Evolutionary conservation across 495 filamentous ascomycete species (phyloP).

Genomic region (Staphylotrichum tortipilum): DNA sequence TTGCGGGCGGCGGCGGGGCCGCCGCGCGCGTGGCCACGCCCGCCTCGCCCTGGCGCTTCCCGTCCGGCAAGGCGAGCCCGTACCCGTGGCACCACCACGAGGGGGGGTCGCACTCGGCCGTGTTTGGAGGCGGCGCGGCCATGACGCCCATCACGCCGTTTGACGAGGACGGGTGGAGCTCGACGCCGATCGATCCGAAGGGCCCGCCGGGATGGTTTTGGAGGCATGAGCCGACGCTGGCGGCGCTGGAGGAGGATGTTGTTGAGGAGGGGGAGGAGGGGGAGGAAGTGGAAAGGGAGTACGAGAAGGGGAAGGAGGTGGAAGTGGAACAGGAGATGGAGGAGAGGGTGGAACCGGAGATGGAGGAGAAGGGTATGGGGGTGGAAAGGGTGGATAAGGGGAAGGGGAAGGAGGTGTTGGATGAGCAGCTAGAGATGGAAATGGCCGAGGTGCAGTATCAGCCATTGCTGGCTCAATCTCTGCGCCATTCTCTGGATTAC

Average conservation of each 20-base stretch:
- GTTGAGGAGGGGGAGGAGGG: conserved; percentile 11
- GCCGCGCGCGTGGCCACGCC: conserved; percentile 14
- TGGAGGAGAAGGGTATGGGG: too few relatives aligned
- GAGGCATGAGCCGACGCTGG: conserved; percentile 13
- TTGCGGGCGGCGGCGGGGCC: too few relatives aligned
- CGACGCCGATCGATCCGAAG: conserved; percentile 12
- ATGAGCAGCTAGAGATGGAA: too few relatives aligned
- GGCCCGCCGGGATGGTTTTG: conserved; percentile 12
- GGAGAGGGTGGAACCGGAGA: too few relatives aligned
- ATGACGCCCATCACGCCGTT: conserved; percentile 28
- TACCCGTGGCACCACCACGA: conserved; percentile 12
- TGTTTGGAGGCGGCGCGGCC: conserved; percentile 18
- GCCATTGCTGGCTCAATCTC: neutral
- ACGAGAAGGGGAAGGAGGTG: neutral
- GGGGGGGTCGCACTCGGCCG: conserved; percentile 8
- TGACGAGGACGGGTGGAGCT: conserved; percentile 11
- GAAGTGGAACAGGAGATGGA: neutral
- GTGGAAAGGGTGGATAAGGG: too few relatives aligned
- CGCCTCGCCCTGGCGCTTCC: conserved; percentile 16
- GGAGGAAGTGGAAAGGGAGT: neutral
- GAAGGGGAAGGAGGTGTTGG: too few relatives aligned
- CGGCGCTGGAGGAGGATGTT: conserved; percentile 2
- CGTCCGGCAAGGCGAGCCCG: conserved; percentile 10
- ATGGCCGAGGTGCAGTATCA: neutral
- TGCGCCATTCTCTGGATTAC: too few relatives aligned